These are phyloP conservation scores for Candida sphagnicola DNA, from an alignment of 805 yeast genomes.

Conservation along the genomic window DNA sequence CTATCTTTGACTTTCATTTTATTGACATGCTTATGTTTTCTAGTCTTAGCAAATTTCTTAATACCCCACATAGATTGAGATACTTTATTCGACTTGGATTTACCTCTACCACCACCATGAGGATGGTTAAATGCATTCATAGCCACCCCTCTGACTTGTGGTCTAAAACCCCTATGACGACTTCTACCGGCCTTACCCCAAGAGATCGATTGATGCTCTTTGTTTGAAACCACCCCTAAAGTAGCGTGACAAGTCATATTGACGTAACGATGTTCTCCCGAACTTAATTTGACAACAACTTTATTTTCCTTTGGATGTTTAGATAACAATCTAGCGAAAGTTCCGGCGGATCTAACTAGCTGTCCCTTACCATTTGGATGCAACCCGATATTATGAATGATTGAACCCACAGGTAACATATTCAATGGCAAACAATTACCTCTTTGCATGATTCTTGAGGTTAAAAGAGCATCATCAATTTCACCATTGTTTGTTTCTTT, in stretches of 20 bases:
- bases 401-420: slow-evolving; percentile 93
- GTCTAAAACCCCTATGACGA: slow-evolving; percentile 90
- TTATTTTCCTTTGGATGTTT: slow-evolving; percentile 66
- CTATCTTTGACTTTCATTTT: slow-evolving; percentile 86
- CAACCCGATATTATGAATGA: slow-evolving; percentile 83
- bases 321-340: slow-evolving; percentile 83
- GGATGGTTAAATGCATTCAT: slow-evolving; percentile 98
- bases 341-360: slow-evolving; percentile 91
- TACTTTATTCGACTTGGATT: slow-evolving; percentile 90
- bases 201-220: slow-evolving; percentile 83
- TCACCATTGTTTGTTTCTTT: slow-evolving; percentile 59
- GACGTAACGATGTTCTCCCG: slow-evolving; percentile 93
- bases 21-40: slow-evolving; percentile 84
- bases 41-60: slow-evolving; percentile 90
- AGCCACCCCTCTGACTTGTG: slow-evolving; percentile 96
- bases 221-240: slow-evolving; percentile 86
- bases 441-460: slow-evolving; percentile 81
- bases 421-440: slow-evolving; percentile 92
- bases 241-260: slow-evolving; percentile 88
- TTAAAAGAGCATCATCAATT: slow-evolving; percentile 85
- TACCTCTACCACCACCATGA: slow-evolving; percentile 99
- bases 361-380: slow-evolving; percentile 71
- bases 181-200: slow-evolving; percentile 97
- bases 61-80: slow-evolving; percentile 97
- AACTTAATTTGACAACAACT: slow-evolving; percentile 78